Evolutionary conservation across 2,329 filamentous ascomycete species (phyloP).

Genomic region (Hirsutella rhossiliensis): DNA sequence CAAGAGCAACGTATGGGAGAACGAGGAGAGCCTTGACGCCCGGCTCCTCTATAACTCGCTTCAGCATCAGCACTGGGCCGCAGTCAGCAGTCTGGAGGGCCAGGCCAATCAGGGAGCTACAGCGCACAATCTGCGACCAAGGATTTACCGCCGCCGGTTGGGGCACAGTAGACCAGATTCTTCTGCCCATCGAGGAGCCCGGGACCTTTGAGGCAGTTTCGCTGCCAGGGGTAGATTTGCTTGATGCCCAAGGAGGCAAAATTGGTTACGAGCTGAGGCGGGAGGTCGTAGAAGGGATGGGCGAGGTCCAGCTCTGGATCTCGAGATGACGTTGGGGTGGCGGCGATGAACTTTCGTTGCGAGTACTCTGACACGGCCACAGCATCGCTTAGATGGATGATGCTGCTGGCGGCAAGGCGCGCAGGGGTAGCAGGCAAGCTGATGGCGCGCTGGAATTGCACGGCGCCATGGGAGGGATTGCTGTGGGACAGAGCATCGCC

Average conservation of each 20-base stretch:
- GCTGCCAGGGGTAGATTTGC: constrained; percentile 70
- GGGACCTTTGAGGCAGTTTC: constrained; percentile 56
- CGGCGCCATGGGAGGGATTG: constrained; percentile 3
- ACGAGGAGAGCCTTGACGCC: constrained; percentile 59
- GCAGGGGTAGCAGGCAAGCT: constrained; percentile 17
- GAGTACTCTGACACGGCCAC: constrained; percentile 37
- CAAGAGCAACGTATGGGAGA: constrained; percentile 65
- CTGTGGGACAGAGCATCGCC: constrained; percentile 1
- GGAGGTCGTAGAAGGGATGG: constrained; percentile 52
- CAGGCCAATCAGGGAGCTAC: background rate
- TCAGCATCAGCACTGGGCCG: constrained; percentile 54
- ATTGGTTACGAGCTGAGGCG: constrained; percentile 47
- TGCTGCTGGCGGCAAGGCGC: constrained; percentile 29
- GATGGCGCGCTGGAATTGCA: constrained; percentile 21
- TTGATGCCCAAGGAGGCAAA: constrained; percentile 55
- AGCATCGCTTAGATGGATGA: constrained; percentile 22
- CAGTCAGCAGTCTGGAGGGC: constrained; percentile 6
- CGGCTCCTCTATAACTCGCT: constrained; percentile 51
- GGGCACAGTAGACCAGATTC: constrained; percentile 70
- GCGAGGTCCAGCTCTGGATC: constrained; percentile 49
- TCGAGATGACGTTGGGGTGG: constrained; percentile 38
- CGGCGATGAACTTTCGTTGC: constrained; percentile 37
- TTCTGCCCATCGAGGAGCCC: constrained; percentile 52
- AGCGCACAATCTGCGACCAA: constrained; percentile 51
- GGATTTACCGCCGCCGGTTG: constrained; percentile 68